These are phyloP conservation scores for Geosmithia morbida DNA, from an alignment of 2,329 filamentous ascomycete genomes.

Conservation along the genomic window DNA sequence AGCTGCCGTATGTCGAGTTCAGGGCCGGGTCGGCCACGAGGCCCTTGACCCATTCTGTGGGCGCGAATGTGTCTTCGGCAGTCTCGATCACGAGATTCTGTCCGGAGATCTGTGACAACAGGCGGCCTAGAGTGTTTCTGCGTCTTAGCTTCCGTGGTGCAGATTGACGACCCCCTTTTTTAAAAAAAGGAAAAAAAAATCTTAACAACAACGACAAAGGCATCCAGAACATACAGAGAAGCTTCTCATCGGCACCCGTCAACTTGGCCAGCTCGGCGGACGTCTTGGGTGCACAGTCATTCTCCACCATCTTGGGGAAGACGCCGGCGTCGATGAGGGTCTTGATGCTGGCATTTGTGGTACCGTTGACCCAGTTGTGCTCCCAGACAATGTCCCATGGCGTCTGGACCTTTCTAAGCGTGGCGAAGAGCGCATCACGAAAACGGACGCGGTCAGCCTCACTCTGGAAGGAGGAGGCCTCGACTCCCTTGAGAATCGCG, in stretches of 20 bases:
- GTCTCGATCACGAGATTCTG: conserved; percentile 18
- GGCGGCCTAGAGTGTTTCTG: conserved; percentile 10
- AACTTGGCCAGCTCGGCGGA: conserved; percentile 16
- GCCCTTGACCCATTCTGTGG: conserved; percentile 16
- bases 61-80: conserved; percentile 16
- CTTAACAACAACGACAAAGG: too few relatives aligned
- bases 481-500: conserved; percentile 10
- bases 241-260: conserved; percentile 14
- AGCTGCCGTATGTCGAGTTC: conserved; percentile 14
- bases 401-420: conserved; percentile 15
- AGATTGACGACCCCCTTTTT: neutral
- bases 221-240: conserved; percentile 12
- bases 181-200: neutral
- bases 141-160: neutral
- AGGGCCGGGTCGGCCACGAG: conserved; percentile 14
- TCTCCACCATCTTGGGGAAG: conserved; percentile 18
- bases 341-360: conserved; percentile 18
- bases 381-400: conserved; percentile 24
- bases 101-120: conserved; percentile 19
- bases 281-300: conserved; percentile 13
- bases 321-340: conserved; percentile 21
- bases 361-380: conserved; percentile 17
- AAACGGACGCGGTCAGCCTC: conserved; percentile 17
- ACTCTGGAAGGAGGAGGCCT: conserved; percentile 12
- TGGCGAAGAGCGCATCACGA: conserved; percentile 15